A percentile compares a stretch with the other conserved stretches of the same genome.
Conservation (phyloP, 2,329 filamentous ascomycete genomes). For the Pseudogymnoascus sp. region DNA sequence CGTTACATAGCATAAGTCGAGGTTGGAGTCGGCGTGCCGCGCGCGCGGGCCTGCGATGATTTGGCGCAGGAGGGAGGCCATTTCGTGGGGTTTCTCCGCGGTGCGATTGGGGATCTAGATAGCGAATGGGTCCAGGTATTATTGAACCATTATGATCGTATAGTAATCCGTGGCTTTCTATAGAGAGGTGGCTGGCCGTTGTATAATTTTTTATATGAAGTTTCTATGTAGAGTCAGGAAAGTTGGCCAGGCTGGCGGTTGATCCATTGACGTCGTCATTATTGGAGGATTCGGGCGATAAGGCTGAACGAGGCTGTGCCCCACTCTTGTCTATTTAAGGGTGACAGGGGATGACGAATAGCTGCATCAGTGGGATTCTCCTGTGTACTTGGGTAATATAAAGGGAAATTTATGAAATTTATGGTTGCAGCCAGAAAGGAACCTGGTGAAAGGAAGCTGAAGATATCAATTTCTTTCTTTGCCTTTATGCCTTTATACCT, state of each 20-base stretch:
- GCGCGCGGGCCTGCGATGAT: constrained; percentile 83
- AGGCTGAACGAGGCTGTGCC: constrained; percentile 1
- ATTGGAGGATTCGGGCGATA: background rate
- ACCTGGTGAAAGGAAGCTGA: background rate
- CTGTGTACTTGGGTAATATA: background rate
- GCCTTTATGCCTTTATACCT: background rate
- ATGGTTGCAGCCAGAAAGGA: background rate
- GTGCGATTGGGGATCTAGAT: background rate
- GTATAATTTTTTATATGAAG: background rate
- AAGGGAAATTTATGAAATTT: background rate
- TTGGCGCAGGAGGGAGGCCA: constrained; percentile 77
- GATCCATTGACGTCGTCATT: constrained; percentile 1
- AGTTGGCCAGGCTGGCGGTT: background rate
- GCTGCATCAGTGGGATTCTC: background rate
- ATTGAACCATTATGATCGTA: background rate
- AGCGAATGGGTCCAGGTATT: background rate
- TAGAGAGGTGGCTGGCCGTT: background rate
- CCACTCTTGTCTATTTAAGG: background rate
- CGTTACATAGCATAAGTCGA: constrained; percentile 95
- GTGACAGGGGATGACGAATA: background rate
- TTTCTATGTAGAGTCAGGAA: background rate
- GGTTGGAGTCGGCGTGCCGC: constrained; percentile 75
- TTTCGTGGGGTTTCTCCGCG: constrained; percentile 22
- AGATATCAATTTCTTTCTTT: background rate
- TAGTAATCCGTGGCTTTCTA: background rate